Base-by-base conservation (phyloP, 2,329 filamentous ascomycete genomes). In the Lasiodiplodia theobromae region DNA sequence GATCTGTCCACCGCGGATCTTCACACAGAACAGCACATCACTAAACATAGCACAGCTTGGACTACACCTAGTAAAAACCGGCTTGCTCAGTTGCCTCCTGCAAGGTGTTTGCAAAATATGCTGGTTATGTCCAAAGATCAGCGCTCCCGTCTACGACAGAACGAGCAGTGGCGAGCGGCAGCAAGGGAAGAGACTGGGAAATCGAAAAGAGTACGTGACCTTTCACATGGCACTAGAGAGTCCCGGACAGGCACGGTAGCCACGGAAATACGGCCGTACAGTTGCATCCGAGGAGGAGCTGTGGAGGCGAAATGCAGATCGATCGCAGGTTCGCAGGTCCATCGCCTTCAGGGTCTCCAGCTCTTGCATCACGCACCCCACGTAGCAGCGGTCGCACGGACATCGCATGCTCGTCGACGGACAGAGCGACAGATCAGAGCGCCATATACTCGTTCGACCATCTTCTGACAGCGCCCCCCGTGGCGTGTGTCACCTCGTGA, bases 271-370 rank as follows among this genome's bases (percentile, higher is more conserved):
- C 25, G 14, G 16, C 52, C 25, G 25, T 18, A 28, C 14, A 10
- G 52, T 34, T 57, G 16, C n/a, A 21, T 34, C 54, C 12, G 54
- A 38, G 23, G 54, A 38, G 23, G 8, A 56, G 16, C 8, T 14
- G 34, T 57, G 34, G 54, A 44, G 56, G 21, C 37, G 31, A 28
- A 47, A n/a, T 25, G 58, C 58, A 62, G 58, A 62, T 62, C 58
- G 58, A 62, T 62, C 58, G 58, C 58, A 25, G 28, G 58, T 62
- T 62, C 58, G 58, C 40, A 44, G 23, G 25, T 31, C 40, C 34
- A 58, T 58, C 53, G 53, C 53, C 37, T 12, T 10, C 37, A 62
- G 57, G 57, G 57, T 62, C 40, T 25, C 28, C 52, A n/a, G 21
- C 16, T 16, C 38, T 44, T 60, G 56, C 56, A 60, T 38, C 54